phyloP scores from a whole-genome alignment of 805 yeast species.

The Groenewaldozyma salmanticensis region DNA sequence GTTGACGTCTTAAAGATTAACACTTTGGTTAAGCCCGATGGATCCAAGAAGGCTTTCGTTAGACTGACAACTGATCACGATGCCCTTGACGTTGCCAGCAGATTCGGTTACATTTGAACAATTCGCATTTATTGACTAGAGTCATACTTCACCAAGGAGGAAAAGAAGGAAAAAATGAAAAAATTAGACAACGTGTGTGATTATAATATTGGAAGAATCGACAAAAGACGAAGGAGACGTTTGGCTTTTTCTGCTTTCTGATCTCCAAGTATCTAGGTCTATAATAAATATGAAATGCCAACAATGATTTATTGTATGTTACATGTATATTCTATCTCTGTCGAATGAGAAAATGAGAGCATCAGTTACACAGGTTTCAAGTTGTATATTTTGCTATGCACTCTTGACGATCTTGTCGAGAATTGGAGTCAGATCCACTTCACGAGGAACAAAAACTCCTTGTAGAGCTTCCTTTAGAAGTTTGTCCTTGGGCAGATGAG shows the following conservation, averaged over 20 bases:
- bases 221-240: too few relatives aligned
- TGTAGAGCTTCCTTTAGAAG: slow-evolving; percentile 17
- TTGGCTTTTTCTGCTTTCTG: too few relatives aligned
- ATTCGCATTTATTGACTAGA: slow-evolving; percentile 1
- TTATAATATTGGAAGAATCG: too few relatives aligned
- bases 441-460: slow-evolving; percentile 16
- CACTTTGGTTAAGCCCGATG: slow-evolving; percentile 98
- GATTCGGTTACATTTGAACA: slow-evolving; percentile 93
- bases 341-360: too few relatives aligned
- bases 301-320: too few relatives aligned
- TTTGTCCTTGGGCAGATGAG: slow-evolving; percentile 8
- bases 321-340: too few relatives aligned
- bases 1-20: slow-evolving; percentile 90
- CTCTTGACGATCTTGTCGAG: slow-evolving; percentile 11
- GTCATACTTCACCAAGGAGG: not conserved
- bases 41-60: slow-evolving; percentile 99
- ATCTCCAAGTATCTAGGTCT: too few relatives aligned
- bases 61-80: slow-evolving; percentile 98
- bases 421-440: slow-evolving; percentile 16
- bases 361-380: too few relatives aligned
- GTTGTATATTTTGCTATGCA: too few relatives aligned
- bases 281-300: too few relatives aligned
- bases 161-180: not conserved
- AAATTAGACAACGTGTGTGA: not conserved
- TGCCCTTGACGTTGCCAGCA: slow-evolving; percentile 99